Base-by-base conservation (phyloP, 2,329 filamentous ascomycete species). In the Lasiodiplodia sp. region DNA sequence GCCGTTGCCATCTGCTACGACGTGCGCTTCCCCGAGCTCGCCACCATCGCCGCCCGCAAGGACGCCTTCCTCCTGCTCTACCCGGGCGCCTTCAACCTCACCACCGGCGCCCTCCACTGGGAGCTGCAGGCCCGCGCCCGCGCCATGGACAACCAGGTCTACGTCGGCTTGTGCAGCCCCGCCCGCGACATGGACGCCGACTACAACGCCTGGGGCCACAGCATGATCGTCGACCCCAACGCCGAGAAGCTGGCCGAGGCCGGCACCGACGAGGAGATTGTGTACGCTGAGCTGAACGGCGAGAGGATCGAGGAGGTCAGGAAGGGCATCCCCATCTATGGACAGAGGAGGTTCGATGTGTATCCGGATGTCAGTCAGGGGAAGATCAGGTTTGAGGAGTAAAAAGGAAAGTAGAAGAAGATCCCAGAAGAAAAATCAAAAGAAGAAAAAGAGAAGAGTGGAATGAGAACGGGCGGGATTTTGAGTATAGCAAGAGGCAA, bases 1-100 rank as follows among this genome's bases (percentile, higher is more conserved):
- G 94, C 88, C 4, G 84, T 99, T 4, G 94, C 92, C 38, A 98
- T 99, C 78, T 99, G 96, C 87, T 99, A 99, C 83, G 96, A 99
- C 81, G 89, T 99, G 67, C 93, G 96, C 51, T 99, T 99, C 83
- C 95, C 96, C 0, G 96, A 98, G 82, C 85, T 97, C 12, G 96
- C 94, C 3, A 96, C 89, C 78, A 91, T 98, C 68, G 95, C 95
- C 0, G 93, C 95, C 23, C 87, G 96, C 38, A 89, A 90, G 72
- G 94, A 91, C n/a, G 91, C 90, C 69, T 99, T 99, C 79, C 86
- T 93, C 56, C 87, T 98, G 66, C 79, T 98, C 21, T 98, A 97
- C 80, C 96, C 96, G 0, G 96, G 94, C n/a, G 96, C 96, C 0
- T 99, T 99, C 86, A 99, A 98, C 81, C 85, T 92, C 70, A 97